These are phyloP conservation scores for Termitomyces heimii DNA, from an alignment of 768 basidiomycete genomes.

Conservation along the genomic window DNA sequence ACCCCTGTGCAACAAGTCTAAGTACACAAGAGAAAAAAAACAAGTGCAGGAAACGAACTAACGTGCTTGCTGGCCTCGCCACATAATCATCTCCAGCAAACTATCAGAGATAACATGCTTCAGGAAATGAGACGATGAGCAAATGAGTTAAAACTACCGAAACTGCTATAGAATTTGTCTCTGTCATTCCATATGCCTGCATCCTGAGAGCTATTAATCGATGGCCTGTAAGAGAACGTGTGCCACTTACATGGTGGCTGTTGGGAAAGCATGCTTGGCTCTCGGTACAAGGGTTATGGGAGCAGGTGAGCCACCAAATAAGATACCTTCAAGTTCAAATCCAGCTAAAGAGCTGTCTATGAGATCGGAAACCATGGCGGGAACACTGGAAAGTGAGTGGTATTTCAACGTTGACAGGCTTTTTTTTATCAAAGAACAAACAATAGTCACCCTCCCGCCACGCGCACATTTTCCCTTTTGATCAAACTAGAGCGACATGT, in stretches of 20 bases:
- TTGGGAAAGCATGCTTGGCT: constrained; percentile 41
- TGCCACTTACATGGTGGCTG: constrained; percentile 32
- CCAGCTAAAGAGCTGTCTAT: constrained; percentile 43
- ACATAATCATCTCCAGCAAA: constrained; percentile 56
- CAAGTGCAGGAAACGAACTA: constrained; percentile 10
- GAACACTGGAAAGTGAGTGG: constrained; percentile 38
- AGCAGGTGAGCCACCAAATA: constrained; percentile 52
- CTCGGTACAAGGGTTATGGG: constrained; percentile 38
- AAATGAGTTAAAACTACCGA: constrained; percentile 21
- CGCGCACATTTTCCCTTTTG: constrained; percentile 42
- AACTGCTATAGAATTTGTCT: constrained; percentile 55
- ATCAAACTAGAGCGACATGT: constrained; percentile 31
- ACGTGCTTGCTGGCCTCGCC: constrained; percentile 45
- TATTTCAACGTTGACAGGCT: not conserved
- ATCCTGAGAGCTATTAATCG: constrained; percentile 24
- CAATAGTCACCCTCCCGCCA: constrained; percentile 42
- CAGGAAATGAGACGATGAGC: not conserved
- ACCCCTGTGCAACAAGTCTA: constrained; percentile 30
- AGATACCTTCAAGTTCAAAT: constrained; percentile 38
- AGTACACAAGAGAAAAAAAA: not conserved
- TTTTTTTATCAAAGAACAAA: not conserved
- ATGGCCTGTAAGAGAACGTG: not conserved
- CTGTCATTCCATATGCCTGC: constrained; percentile 55
- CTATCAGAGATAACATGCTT: constrained; percentile 10
- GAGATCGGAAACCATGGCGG: constrained; percentile 59